Conservation (phyloP, 2,329 filamentous ascomycete species). For the Lachnellula subtilissima region DNA sequence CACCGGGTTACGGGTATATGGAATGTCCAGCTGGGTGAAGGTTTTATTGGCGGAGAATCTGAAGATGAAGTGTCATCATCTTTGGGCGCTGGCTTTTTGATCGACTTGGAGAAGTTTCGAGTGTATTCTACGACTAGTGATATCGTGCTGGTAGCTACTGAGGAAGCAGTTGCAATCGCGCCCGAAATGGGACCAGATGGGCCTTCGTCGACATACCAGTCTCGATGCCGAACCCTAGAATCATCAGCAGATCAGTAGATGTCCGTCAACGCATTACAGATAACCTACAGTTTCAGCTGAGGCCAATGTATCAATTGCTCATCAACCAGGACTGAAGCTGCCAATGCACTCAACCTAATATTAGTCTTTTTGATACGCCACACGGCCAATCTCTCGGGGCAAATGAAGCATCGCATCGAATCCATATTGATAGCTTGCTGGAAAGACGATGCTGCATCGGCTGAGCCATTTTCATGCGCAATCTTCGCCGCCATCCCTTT, state of each 20-base stretch:
- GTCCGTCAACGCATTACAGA: neutral
- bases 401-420: conserved; percentile 55
- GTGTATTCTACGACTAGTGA: conserved; percentile 13
- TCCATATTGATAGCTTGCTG: conserved; percentile 54
- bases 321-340: conserved; percentile 58
- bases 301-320: conserved; percentile 32
- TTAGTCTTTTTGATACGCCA: conserved; percentile 44
- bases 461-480: conserved; percentile 55
- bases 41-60: neutral
- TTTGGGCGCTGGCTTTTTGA: conserved; percentile 5
- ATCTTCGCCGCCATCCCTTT: conserved; percentile 57
- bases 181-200: conserved; percentile 17
- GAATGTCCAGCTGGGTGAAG: conserved; percentile 7
- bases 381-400: conserved; percentile 43
- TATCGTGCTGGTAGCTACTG: conserved; percentile 10
- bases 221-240: conserved; percentile 16
- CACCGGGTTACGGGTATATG: conserved; percentile 13
- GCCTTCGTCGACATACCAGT: conserved; percentile 27
- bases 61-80: neutral
- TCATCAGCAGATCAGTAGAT: neutral
- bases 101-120: conserved; percentile 8
- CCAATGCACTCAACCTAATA: conserved; percentile 57
- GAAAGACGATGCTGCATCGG: conserved; percentile 53
- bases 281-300: conserved; percentile 20
- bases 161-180: conserved; percentile 16